Base-by-base conservation (phyloP, 148 eudicot species). In the Euryodendron excelsum region DNA sequence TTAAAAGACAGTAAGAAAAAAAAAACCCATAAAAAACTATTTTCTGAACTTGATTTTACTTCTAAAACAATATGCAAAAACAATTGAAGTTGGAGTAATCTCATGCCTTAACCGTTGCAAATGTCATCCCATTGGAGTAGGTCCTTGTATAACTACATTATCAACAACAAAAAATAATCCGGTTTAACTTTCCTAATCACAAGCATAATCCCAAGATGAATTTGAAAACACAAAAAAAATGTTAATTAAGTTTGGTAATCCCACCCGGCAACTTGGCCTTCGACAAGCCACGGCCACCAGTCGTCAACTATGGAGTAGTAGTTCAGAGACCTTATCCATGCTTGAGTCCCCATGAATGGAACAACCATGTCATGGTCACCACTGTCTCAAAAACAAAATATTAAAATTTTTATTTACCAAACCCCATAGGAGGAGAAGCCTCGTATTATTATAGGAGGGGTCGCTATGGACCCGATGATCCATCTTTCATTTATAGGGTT, bases 241-340 rank as follows among this genome's bases (percentile, higher is more conserved):
- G 5, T 56, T 56, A 4, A 56, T 56, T n/a, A 72, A 84, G 21
- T 81, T 81, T 86, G 11, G 56, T 0, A 30, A 72, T n/a, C 83
- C 37, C 30, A 86, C 91, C 91, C 89, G 6, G 83, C 91, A 64
- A 79, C 72, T 81, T 88, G 89, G 71, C 86, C 89, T 53, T 84
- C 60, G 0, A 86, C 82, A 6, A 31, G 23, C 89, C 87, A 88
- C 0, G 85, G 61, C 41, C 84, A 82, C 91, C 89, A 88, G 18
- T 80, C 86, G 1, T 84, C 85, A 8, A 84, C 79, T 30, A 88
- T 71, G 62, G 89, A 56, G 39, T 80, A n/a, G n/a, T n/a, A 79
- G 62, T 82, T 81, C 1, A 88, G 78, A 21, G 76, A 58, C 28
- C 74, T 79, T 17, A 86, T 88, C 91, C 91, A 88, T 30, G 80